Base-by-base conservation (phyloP, 345 rosid species). In the Brassica juncea region DNA sequence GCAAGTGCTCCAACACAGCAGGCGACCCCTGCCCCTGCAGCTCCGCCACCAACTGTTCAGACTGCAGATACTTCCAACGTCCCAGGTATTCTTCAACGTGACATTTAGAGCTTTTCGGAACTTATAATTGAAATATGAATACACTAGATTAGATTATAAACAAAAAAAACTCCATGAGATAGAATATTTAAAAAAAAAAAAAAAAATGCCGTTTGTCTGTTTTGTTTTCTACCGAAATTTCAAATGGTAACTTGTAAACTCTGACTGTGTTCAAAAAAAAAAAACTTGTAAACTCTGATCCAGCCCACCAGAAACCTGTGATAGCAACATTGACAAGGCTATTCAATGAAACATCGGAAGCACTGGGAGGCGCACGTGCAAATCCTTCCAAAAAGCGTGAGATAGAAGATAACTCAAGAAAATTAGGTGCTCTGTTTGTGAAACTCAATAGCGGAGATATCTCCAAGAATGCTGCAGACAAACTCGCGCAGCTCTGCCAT, bases 361-460 rank as follows among this genome's bases (percentile, higher is more conserved):
- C 97, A 65, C 69, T 89, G 81, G 99, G 99, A 74, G 99, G 97
- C 21, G 58, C 94, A 52, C 97, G 95, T 78, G 98, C 97, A 79
- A 92, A 90, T 81, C 89, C 92, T n/a, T 86, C 87, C 6, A 90
- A 84, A 86, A 93, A 89, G 84, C 97, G 97, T 12, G 98, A 96
- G 88, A 96, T 93, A 75, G 99, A 93, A 81, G 99, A 96, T 72
- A 93, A 90, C 83, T 93, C 99, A 60, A 88, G 72, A 85, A 96
- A 90, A 81, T 79, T 96, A 68, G 99, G 99, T 55, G 94, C 93
- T 81, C 83, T 96, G 84, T 93, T 93, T 83, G 94, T 88, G 35
- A 96, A 89, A 88, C 95, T 93, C 55, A 96, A 91, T 81, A 88
- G 88, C 49, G 94, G 94, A 52, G 99, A 92, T 84, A 89, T 96